A percentile compares a stretch with the other conserved stretches of the same genome.
These are phyloP conservation scores for Yamadazyma trypodendri DNA, from an alignment of 1,139 yeast species.

Conservation along the genomic window DNA sequence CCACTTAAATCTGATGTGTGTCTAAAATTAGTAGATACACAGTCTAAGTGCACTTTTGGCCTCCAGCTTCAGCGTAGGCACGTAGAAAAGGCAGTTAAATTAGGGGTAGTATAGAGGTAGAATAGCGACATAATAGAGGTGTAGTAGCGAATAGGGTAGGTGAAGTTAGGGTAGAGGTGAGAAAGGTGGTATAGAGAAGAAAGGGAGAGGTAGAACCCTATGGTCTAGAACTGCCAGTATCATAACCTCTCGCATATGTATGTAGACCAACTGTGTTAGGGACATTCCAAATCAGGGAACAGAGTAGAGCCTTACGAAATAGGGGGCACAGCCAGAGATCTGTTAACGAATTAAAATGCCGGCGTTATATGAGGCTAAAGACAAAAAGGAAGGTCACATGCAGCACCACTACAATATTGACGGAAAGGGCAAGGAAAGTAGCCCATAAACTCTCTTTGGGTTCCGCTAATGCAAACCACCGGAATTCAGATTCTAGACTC, in stretches of 20 bases:
- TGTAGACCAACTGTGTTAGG: background rate
- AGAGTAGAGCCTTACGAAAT: background rate
- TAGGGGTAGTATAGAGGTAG: no score
- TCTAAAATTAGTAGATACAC: no score
- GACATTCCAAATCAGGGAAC: background rate
- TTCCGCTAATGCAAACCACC: background rate
- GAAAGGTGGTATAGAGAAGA: no score
- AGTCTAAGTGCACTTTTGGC: no score
- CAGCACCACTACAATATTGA: no score
- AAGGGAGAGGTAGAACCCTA: no score
- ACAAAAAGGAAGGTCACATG: background rate
- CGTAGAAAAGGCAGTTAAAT: no score
- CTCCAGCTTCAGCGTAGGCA: no score
- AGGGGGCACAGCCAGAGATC: conserved; percentile 1
- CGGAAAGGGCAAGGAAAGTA: background rate
- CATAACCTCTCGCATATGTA: background rate
- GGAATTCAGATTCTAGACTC: background rate
- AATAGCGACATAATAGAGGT: no score
- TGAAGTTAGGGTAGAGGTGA: no score
- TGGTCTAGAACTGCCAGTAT: conserved; percentile 1
- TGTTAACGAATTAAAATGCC: background rate
- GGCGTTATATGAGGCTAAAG: background rate
- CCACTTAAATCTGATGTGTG: no score
- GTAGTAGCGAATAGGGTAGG: no score
- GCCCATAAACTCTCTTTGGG: background rate